Base-by-base conservation (phyloP, 2,329 filamentous ascomycete species). In the Mariannaea sp. region DNA sequence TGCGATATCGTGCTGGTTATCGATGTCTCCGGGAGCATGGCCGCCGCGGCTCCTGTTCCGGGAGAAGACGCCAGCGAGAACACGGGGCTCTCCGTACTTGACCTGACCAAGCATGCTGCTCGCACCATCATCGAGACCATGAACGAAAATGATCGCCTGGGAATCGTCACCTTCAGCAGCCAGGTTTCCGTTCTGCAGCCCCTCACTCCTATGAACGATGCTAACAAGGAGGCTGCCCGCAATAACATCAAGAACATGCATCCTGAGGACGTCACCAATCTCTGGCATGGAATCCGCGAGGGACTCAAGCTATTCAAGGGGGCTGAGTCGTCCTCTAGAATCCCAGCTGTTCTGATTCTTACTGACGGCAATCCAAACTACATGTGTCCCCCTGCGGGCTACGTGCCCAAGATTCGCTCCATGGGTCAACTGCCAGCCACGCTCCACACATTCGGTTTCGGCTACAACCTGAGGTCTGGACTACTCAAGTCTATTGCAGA, bases 1-100 rank as follows among this genome's bases (percentile, higher is more conserved):
- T 84, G 80, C 63, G 83, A 86, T 55, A 80, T 86, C 26, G 82
- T 85, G 2, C 74, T 86, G 3, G 82, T 82, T 13, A 84, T 86
- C 48, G 83, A 86, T 62, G 74, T 85, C 12, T 86, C 83, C 0
- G 75, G 72, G 0, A 85, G 81, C 68, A 87, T 86, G 83, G 44
- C 53, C 1, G 46, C 54, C 0, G 59, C 68, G 1, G 82, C 82
- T 1, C 79, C 77, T 0, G 72, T 79, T 0, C 79, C 81, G 0
- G 75, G 74, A 12, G 71, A 76, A 5, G 62, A 68, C 13, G 55
- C 65, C 2, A 74, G 78, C 48, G 80, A 84, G 56, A 64, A 74
- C 16, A 75, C 75, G 1, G 82, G 82, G 0, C 69, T 85, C 1
- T 79, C 77, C 0, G 74, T 85, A 2, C 65, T 87, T 17, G 84